These are phyloP conservation scores for Dicorynia guianensis DNA, from an alignment of 306 rosid genomes.

Conservation along the genomic window DNA sequence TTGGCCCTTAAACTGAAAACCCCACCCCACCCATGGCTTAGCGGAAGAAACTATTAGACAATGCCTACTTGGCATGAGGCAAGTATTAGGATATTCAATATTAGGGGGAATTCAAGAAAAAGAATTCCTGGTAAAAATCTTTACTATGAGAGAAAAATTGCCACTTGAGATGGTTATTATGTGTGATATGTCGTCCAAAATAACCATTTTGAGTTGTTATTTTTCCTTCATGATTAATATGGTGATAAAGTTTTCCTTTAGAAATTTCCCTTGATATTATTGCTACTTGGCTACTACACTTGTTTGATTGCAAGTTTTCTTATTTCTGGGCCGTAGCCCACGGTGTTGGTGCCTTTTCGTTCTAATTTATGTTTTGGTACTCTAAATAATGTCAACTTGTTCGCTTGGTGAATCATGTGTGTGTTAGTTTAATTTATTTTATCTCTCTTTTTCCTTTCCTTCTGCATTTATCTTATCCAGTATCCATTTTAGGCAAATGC, in stretches of 20 bases:
- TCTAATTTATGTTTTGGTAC: slow-evolving; percentile 14
- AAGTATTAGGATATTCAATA: background rate
- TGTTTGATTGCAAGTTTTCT: background rate
- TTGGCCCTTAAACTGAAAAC: slow-evolving; percentile 17
- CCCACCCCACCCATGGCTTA: background rate
- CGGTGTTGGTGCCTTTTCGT: slow-evolving; percentile 5
- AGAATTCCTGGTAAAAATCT: too few species aligned
- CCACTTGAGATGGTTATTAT: too few species aligned
- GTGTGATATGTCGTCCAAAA: too few species aligned
- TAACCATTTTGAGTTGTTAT: too few species aligned
- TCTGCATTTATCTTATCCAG: slow-evolving; percentile 8
- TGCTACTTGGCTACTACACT: background rate
- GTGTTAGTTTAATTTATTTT: background rate
- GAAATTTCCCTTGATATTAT: background rate
- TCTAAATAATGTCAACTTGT: slow-evolving; percentile 4
- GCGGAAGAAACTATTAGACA: background rate
- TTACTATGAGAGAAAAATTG: too few species aligned
- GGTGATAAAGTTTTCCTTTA: too few species aligned
- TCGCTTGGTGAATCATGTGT: background rate
- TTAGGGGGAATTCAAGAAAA: too few species aligned
- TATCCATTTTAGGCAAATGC: background rate
- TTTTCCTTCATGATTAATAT: too few species aligned
- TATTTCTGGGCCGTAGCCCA: background rate
- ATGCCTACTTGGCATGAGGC: background rate
- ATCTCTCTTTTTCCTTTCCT: background rate